Percentiles rank a stretch among this genome's conserved stretches.
Conservation (phyloP, 2,329 filamentous ascomycete genomes). For the Phaeomoniella chlamydospora region DNA sequence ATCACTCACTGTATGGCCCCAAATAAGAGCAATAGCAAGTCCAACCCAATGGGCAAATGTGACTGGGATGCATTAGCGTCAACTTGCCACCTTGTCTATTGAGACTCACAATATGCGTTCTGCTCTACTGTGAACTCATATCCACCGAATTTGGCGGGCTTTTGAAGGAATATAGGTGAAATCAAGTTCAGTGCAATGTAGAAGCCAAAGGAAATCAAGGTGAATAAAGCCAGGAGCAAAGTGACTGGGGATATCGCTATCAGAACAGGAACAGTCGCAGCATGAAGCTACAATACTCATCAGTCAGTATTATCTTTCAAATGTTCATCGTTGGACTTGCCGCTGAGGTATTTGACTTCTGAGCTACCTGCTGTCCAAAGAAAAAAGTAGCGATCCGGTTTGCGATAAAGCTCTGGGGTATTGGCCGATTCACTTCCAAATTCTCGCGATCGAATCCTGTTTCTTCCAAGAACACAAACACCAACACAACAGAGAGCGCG, state of each 20-base stretch:
- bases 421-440: conserved; percentile 2
- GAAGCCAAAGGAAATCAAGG: conserved; percentile 20
- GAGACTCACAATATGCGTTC: conserved; percentile 17
- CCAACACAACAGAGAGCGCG: conserved; percentile 17
- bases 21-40: conserved; percentile 19
- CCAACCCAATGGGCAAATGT: conserved; percentile 27
- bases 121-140: conserved; percentile 27
- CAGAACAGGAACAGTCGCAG: conserved; percentile 13
- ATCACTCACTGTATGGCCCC: conserved; percentile 24
- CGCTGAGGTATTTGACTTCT: conserved; percentile 6
- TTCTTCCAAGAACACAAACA: conserved; percentile 24
- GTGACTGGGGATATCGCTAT: conserved; percentile 20
- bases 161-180: conserved; percentile 23
- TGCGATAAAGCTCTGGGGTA: conserved; percentile 7
- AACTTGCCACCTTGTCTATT: neutral
- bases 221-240: conserved; percentile 22
- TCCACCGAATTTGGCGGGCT: conserved; percentile 19
- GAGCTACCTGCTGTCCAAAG: conserved; percentile 11
- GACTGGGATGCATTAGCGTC: conserved; percentile 5
- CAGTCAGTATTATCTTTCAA: neutral
- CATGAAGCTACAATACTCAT: conserved; percentile 5
- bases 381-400: conserved; percentile 16
- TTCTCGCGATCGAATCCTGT: conserved; percentile 16
- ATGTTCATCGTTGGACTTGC: conserved; percentile 4
- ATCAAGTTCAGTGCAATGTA: conserved; percentile 19